Evolutionary conservation across 2,329 filamentous ascomycete species (phyloP), one percentile per base, ranked within the genome.

Genomic region (Colletotrichum sp.): DNA sequence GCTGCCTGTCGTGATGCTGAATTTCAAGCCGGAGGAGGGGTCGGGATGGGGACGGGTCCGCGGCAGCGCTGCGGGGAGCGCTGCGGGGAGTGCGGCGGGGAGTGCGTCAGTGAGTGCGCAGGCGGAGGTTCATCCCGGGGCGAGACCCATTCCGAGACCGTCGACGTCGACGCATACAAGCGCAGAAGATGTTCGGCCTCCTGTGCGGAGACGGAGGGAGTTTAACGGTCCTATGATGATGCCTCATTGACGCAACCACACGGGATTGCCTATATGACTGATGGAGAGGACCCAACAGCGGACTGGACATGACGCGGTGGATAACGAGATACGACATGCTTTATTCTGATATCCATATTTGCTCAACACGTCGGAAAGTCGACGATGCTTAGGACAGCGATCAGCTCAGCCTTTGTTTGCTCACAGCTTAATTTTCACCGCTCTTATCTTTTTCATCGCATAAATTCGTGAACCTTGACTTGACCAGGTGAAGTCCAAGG

Each of bases 141-240:
- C 43, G 8, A 21, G 8, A 3, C 32, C 60, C 8, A 36, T 32
- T 26, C 57, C 67, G 18, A 64, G 63, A 26, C 21, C 38, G n/a
- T 24, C 24, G 7, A 34, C 32, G 4, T 16, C 32, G 6, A 26
- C 43, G 2, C 43, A 52, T 4, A 21, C 43, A 52, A 52, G 43
- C 6, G 10, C 43, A 52, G 43, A 52, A 52, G 18, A 30, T 32
- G 18, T 16, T 8, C 24, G 21, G 30, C 18, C 21, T 34, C 58
- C 74, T 43, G 43, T 34, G 30, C 18, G 43, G 13, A 69, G 74
- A 18, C 57, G 48, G 24, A 68, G 74, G 21, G 36, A 36, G 4
- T 74, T 65, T 15, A 65, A 76, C 4, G 74, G 74, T 5, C 74
- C 64, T 16, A 76, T 74, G 65, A 76, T 74, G 48, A 43, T 65